Percentiles rank a stretch among this genome's conserved stretches.
phyloP scores from a whole-genome alignment of 495 filamentous ascomycete species.

The Hyaloscypha variabilis region DNA sequence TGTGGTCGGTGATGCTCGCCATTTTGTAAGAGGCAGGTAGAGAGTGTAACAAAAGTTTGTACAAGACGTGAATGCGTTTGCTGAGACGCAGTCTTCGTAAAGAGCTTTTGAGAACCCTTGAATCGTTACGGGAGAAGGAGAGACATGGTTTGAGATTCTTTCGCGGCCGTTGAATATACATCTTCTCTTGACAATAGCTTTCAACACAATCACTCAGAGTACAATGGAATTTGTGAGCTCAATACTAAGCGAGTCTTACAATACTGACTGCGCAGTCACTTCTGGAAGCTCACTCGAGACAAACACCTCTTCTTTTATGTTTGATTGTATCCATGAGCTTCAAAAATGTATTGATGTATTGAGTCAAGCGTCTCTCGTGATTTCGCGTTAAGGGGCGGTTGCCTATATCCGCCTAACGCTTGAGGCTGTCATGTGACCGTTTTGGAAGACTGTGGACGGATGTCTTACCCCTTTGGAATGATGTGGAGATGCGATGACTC shows the following conservation, averaged over 20 bases:
- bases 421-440: background rate
- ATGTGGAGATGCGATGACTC: background rate
- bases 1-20: background rate
- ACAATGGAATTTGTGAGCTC: background rate
- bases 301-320: background rate
- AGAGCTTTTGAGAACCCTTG: background rate
- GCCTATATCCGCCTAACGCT: background rate
- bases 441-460: conserved; percentile 5
- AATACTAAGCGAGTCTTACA: background rate
- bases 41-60: background rate
- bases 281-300: conserved; percentile 1
- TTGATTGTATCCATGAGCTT: background rate
- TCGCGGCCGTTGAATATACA: background rate
- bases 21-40: background rate
- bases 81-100: background rate
- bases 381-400: background rate
- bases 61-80: background rate
- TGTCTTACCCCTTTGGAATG: background rate
- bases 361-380: conserved; percentile 2
- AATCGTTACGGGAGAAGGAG: background rate
- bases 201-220: background rate
- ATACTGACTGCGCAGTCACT: conserved; percentile 3
- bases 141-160: background rate
- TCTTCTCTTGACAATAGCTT: conserved; percentile 4
- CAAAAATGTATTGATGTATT: conserved; percentile 3